Evolutionary conservation across 768 basidiomycete species (phyloP), one percentile per base, ranked within the genome.

Genomic region (Daedaleopsis sinensis): DNA sequence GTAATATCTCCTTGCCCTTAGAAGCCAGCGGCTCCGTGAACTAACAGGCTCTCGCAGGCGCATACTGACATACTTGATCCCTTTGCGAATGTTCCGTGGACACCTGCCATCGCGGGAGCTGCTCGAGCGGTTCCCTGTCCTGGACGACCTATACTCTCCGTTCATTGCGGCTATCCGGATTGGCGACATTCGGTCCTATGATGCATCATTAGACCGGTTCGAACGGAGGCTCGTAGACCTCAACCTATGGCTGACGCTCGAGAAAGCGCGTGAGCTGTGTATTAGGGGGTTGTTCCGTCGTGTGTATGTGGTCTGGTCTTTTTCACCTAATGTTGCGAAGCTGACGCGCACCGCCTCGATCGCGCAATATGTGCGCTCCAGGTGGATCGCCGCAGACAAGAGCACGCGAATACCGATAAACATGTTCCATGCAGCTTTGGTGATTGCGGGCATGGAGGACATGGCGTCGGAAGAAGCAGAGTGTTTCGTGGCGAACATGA

Each of bases 401-500:
- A 79, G 81, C 8, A 88, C 91, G 0, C 82, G 95, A 16, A 89
- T 98, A 52, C 89, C 92, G 0, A 83, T 97, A 52, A 79, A 84
- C 3, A 84, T 90, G 76, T 95, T 98, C 75, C 89, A 90, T 69
- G 78, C 79, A n/a, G 89, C 91, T 6, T 77, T 96, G 52, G 78
- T 77, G 54, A 75, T 93, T 58, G 88, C 90, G 4, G 91, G 89
- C 3, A 82, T 85, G 61, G 38, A 38, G 37, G 83, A 87, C 12
- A 84, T 91, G 23, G 79, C 86, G 9, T 71, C 79, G 61, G 94
- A 91, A 65, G 95, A 96, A 73, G 92, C 93, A 2, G 95, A 98
- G 74, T 97, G 95, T 73, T 83, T 95, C 54, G 86, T 97, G 9
- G 94, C 95, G 32, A 96, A 96, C 71, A 91, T 96, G 92, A 91